These are phyloP conservation scores for Ustilago crameri DNA, from an alignment of 1,284 basidiomycete genomes.

Conservation along the genomic window DNA sequence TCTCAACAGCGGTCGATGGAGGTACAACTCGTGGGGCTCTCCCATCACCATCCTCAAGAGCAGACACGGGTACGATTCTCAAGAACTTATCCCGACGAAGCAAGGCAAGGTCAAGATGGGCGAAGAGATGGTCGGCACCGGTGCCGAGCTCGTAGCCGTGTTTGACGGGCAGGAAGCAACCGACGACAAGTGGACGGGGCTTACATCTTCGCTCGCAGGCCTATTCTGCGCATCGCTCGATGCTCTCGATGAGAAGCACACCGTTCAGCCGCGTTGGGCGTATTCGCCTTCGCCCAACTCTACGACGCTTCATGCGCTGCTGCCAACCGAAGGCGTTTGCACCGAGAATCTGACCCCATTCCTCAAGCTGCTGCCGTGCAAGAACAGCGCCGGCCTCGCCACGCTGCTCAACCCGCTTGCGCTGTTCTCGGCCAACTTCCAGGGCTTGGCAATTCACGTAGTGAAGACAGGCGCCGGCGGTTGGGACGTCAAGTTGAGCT, in stretches of 20 bases:
- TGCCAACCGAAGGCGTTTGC: constrained; percentile 71
- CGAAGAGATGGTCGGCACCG: constrained; percentile 79
- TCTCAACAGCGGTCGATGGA: constrained; percentile 90
- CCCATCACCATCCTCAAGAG: constrained; percentile 26
- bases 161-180: constrained; percentile 70
- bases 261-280: constrained; percentile 35
- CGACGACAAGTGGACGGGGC: constrained; percentile 76
- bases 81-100: background rate
- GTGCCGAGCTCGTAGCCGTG: constrained; percentile 86
- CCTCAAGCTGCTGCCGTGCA: constrained; percentile 92
- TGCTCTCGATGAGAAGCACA: constrained; percentile 56
- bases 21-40: constrained; percentile 79
- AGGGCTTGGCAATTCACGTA: constrained; percentile 81
- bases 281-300: constrained; percentile 18
- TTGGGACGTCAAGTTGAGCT: constrained; percentile 78
- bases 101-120: constrained; percentile 25
- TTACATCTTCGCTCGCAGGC: constrained; percentile 88
- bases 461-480: constrained; percentile 62
- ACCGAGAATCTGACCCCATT: constrained; percentile 98
- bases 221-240: constrained; percentile 93
- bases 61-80: constrained; percentile 1
- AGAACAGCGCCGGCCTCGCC: constrained; percentile 84
- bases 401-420: constrained; percentile 84
- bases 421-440: constrained; percentile 87
- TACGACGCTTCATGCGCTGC: constrained; percentile 38